Evolutionary conservation across 1,284 basidiomycete species (phyloP).

Genomic region (Ustilago vetiveriae): DNA sequence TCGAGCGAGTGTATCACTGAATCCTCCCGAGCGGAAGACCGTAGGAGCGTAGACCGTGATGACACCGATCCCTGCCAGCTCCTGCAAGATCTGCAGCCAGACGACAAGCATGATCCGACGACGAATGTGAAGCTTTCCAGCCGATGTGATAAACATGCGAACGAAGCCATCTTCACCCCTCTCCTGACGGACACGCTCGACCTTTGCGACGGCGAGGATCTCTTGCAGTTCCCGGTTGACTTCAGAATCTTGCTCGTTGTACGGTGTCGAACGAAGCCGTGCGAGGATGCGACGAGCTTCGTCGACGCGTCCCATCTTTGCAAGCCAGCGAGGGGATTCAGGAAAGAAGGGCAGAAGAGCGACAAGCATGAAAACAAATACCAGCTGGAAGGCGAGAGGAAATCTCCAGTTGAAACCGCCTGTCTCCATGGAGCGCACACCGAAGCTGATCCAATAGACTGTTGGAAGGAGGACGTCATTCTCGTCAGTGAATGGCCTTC

Average conservation of each 20-base stretch:
- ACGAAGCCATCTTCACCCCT: constrained; percentile 23
- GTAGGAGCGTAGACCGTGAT: constrained; percentile 34
- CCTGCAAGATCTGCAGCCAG: constrained; percentile 32
- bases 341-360: constrained; percentile 27
- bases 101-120: constrained; percentile 23
- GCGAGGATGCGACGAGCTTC: constrained; percentile 28
- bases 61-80: constrained; percentile 28
- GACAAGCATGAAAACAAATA: constrained; percentile 22
- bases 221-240: constrained; percentile 19
- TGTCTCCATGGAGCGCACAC: constrained; percentile 10
- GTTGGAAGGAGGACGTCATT: too few species aligned
- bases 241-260: constrained; percentile 23
- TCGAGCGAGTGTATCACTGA: constrained; percentile 22
- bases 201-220: constrained; percentile 18
- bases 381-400: constrained; percentile 29
- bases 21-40: constrained; percentile 30
- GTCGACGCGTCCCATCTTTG: constrained; percentile 35
- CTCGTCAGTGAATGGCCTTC: too few species aligned
- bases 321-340: constrained; percentile 29
- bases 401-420: constrained; percentile 34
- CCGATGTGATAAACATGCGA: constrained; percentile 13
- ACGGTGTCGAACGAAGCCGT: constrained; percentile 12
- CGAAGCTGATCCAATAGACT: constrained; percentile 31
- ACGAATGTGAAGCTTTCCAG: constrained; percentile 23
- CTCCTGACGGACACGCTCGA: constrained; percentile 21